Evolutionary conservation across 2,329 filamentous ascomycete genomes (phyloP), one percentile per base, ranked within the genome.

Genomic region (Geosmithia putterillii): DNA sequence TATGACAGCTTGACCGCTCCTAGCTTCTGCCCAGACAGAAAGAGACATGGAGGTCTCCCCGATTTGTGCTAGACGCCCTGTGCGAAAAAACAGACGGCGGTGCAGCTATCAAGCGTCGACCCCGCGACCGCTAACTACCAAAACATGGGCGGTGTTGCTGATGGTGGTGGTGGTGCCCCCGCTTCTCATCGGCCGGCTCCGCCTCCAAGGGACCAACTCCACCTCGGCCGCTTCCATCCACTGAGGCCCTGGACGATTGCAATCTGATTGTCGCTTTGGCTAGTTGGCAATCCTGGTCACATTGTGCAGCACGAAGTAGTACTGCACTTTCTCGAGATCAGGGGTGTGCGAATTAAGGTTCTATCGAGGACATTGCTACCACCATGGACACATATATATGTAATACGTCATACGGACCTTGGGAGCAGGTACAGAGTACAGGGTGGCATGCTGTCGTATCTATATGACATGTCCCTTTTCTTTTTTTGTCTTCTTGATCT

Each of bases 161-260:
- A n/a, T n/a, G n/a, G n/a, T n/a, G n/a, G n/a, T n/a, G 28, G 15
- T 14, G 28, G 28, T 7, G 10, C 22, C 19, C 38, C 22, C 38
- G 7, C 25, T n/a, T 42, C 41, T 34, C 42, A 7, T 51, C 57
- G 57, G 57, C 57, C 57, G 56, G 57, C 57, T 60, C 57, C 57
- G 57, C 45, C 37, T 25, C 43, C 46, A 43, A 51, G 48, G 50
- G 47, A 44, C 38, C 41, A 42, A 40, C 50, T 51, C 52, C 51
- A 52, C 45, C 46, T 57, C 57, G 56, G 57, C 43, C 44, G 44
- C 49, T 48, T 57, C 57, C 57, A 58, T 51, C 46, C 43, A 9
- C 10, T 32, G 28, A 9, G 10, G 10, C 10, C 4, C 28, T 32
- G 28, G 10, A 32, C 10, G 5, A 7, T n/a, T 32, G 6, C 28